These are phyloP conservation scores for Micractinium conductrix DNA, from an alignment of 139 green algal genomes.

Conservation along the genomic window DNA sequence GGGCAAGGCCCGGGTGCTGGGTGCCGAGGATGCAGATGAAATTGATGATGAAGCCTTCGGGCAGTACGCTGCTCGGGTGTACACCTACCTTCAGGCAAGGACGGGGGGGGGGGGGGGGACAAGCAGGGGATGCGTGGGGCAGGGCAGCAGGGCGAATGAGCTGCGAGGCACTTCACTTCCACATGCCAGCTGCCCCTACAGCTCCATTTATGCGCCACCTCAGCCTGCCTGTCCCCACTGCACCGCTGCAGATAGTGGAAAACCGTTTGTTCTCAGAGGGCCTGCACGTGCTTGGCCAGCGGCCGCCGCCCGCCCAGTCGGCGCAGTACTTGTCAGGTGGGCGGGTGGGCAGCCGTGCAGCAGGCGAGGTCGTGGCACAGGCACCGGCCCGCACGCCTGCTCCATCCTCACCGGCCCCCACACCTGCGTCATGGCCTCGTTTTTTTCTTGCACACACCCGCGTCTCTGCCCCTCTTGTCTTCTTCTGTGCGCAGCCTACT, in stretches of 20 bases:
- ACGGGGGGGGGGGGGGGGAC: no score
- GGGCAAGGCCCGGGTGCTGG: slow-evolving; percentile 38
- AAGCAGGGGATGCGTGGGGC: no score
- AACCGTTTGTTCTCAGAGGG: slow-evolving; percentile 95
- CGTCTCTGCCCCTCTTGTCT: no score
- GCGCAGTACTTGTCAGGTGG: slow-evolving; percentile 66
- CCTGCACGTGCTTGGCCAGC: slow-evolving; percentile 89
- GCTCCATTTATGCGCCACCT: background rate
- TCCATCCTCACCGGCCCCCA: no score
- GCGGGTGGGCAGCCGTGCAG: background rate
- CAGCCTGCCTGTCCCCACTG: no score
- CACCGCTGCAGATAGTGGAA: slow-evolving; percentile 84
- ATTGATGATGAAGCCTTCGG: slow-evolving; percentile 63
- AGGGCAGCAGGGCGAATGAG: no score
- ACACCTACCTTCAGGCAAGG: slow-evolving; percentile 85
- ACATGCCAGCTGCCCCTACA: no score
- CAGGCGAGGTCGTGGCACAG: no score
- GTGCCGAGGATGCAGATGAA: slow-evolving; percentile 51
- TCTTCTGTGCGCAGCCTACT: slow-evolving; percentile 60
- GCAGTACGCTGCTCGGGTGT: slow-evolving; percentile 76
- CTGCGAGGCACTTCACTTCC: no score
- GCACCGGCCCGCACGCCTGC: no score
- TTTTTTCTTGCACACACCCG: background rate
- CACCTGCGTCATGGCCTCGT: background rate
- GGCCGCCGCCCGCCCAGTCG: slow-evolving; percentile 61